These are phyloP conservation scores for Mycocentrospora acerina DNA, from an alignment of 2,329 filamentous ascomycete genomes.

Conservation along the genomic window DNA sequence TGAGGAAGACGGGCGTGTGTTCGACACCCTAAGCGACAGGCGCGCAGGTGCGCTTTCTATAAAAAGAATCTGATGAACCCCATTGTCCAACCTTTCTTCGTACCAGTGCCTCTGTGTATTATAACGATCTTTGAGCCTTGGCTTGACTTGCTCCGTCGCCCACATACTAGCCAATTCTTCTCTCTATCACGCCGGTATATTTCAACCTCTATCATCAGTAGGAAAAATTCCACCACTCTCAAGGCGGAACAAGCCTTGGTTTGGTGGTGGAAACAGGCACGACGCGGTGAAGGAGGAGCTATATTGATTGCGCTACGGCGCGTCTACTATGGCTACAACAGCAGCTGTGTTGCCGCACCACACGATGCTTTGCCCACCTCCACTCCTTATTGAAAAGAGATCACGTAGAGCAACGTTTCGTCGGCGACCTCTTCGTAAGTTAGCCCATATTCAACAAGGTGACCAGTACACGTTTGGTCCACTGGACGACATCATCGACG, in stretches of 20 bases:
- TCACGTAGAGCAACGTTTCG: slow-evolving; percentile 29
- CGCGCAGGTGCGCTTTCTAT: no score
- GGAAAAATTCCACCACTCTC: no score
- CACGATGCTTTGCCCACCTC: slow-evolving; percentile 23
- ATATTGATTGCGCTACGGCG: slow-evolving; percentile 8
- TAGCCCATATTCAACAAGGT: slow-evolving; percentile 9
- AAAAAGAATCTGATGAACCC: neutral
- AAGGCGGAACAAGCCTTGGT: neutral
- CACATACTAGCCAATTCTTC: no score
- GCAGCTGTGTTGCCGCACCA: slow-evolving; percentile 12
- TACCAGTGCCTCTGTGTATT: no score
- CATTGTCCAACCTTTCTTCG: no score
- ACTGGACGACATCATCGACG: slow-evolving; percentile 39
- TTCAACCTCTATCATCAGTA: neutral
- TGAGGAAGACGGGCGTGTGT: no score
- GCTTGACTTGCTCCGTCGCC: no score
- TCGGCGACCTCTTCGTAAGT: slow-evolving; percentile 26
- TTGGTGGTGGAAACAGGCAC: slow-evolving; percentile 9
- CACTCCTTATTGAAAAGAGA: slow-evolving; percentile 34
- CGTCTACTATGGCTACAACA: slow-evolving; percentile 15
- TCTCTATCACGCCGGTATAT: no score
- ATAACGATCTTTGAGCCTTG: no score
- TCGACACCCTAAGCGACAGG: no score
- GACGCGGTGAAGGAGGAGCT: slow-evolving; percentile 7
- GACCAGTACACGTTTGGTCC: slow-evolving; percentile 19